phyloP scores from a whole-genome alignment of 2,329 filamentous ascomycete species.

The Fusarium incarnatum region DNA sequence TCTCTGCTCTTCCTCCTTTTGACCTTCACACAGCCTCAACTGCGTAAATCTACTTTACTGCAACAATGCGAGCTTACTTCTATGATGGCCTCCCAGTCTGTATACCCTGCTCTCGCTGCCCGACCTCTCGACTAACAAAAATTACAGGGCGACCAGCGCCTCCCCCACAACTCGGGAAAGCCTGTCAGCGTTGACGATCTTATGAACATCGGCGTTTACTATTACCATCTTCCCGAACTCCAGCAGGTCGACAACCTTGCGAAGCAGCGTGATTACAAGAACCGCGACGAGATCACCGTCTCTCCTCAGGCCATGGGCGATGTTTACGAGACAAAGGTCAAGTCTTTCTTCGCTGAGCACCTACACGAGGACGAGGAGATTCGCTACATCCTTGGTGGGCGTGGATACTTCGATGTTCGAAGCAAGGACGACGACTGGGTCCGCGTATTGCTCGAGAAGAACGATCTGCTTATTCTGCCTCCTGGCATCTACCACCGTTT shows the following conservation, averaged over 20 bases:
- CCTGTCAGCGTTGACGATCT: constrained; percentile 74
- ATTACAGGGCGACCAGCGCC: constrained; percentile 88
- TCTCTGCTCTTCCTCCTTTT: neutral
- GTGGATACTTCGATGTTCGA: constrained; percentile 93
- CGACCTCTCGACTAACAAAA: constrained; percentile 14
- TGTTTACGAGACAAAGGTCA: constrained; percentile 92
- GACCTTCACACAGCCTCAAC: neutral
- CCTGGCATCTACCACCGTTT: constrained; percentile 98
- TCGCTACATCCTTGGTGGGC: constrained; percentile 88
- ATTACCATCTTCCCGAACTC: constrained; percentile 75
- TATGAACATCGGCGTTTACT: constrained; percentile 80
- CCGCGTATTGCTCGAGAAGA: constrained; percentile 83
- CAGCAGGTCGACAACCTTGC: constrained; percentile 80
- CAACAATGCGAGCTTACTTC: constrained; percentile 67
- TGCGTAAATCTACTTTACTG: neutral
- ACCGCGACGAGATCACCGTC: constrained; percentile 92
- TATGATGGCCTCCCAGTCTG: constrained; percentile 68
- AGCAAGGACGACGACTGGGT: constrained; percentile 89
- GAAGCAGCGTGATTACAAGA: constrained; percentile 82
- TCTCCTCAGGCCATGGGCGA: constrained; percentile 87
- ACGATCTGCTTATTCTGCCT: constrained; percentile 92
- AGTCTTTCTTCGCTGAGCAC: constrained; percentile 94
- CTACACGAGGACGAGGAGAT: constrained; percentile 99
- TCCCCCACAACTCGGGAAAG: constrained; percentile 86
- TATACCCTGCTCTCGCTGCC: constrained; percentile 21